Conservation (phyloP, 495 filamentous ascomycete genomes). For the Xylaria acuta region DNA sequence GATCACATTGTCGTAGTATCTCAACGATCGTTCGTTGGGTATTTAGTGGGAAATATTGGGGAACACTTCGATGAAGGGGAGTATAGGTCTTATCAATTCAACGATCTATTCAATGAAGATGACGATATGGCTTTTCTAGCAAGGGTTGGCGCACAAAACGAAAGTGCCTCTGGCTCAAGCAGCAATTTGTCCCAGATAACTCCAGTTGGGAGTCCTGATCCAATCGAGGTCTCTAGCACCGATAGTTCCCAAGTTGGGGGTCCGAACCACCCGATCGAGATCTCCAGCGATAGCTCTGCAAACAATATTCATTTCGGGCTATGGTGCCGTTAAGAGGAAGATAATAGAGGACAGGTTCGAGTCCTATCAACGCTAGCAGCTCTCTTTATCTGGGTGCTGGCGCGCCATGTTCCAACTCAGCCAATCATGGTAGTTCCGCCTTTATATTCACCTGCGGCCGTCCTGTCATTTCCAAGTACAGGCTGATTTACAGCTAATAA, state of each 20-base stretch:
- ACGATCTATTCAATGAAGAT: background rate
- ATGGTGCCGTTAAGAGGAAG: no score
- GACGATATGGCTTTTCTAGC: background rate
- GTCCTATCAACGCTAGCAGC: no score
- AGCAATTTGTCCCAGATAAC: background rate
- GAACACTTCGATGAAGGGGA: rapidly evolving
- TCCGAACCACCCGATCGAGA: background rate
- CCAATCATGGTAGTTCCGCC: no score
- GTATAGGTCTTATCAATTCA: background rate
- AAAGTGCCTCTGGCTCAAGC: background rate
- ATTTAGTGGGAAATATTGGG: background rate
- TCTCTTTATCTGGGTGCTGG: no score
- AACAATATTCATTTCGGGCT: no score
- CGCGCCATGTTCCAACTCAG: no score
- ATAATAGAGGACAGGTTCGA: no score
- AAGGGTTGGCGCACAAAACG: background rate
- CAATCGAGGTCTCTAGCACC: no score
- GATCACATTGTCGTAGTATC: background rate
- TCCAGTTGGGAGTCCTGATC: background rate
- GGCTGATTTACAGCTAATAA: background rate
- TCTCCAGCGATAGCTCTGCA: no score
- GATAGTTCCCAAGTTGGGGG: background rate
- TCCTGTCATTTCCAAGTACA: no score
- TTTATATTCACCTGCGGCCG: no score
- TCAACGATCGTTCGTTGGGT: background rate